A percentile compares a stretch with the other conserved stretches of the same genome.
Evolutionary conservation across 2,329 filamentous ascomycete species (phyloP).

Genomic region (Colletotrichum sp.): DNA sequence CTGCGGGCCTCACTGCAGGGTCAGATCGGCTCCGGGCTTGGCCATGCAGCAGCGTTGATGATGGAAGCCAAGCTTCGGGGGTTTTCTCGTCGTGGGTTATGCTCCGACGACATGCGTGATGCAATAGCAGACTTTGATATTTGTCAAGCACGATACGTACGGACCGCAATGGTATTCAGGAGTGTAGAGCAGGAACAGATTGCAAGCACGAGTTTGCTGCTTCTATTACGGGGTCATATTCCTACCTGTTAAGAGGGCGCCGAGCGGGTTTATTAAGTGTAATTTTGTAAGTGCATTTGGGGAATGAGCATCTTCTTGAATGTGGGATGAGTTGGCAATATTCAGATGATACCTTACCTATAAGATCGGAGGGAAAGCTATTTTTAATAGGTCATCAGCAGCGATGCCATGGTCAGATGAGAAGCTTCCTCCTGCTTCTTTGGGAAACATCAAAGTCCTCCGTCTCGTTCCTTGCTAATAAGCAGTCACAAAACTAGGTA

Average conservation of each 20-base stretch:
- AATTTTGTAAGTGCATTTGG: background rate
- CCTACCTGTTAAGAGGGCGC: background rate
- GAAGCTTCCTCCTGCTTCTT: no score
- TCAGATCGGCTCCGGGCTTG: background rate
- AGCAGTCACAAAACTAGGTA: no score
- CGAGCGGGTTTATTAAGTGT: fast-evolving
- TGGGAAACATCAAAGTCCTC: no score
- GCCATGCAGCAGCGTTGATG: background rate
- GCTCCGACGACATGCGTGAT: background rate
- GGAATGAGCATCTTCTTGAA: background rate
- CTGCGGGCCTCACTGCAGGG: background rate
- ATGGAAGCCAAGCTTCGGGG: background rate
- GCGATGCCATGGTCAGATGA: no score
- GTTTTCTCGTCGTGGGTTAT: background rate
- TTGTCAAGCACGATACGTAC: background rate
- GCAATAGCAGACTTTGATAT: background rate
- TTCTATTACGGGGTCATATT: background rate
- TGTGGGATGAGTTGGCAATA: no score
- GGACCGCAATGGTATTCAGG: background rate
- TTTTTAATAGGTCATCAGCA: no score
- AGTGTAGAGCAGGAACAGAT: background rate
- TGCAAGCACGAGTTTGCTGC: background rate
- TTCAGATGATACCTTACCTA: no score
- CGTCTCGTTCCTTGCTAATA: no score
- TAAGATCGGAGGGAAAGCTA: no score